Base-by-base conservation (phyloP, 495 filamentous ascomycete genomes). In the Neurospora pannonica region DNA sequence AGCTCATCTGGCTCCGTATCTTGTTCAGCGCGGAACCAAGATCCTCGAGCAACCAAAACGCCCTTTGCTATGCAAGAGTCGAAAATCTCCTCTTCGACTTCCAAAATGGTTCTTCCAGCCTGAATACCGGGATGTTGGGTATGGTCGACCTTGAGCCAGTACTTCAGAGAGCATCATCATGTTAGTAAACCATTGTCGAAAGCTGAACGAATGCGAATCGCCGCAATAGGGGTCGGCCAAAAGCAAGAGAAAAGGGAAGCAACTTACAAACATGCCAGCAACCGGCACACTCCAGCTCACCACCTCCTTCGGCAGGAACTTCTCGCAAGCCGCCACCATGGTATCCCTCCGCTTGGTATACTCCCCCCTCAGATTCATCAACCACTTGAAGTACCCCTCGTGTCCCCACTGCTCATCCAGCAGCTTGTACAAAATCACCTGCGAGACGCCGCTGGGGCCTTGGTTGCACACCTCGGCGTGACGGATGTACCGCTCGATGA, bases 211-310 rank as follows among this genome's bases (percentile, higher is more conserved):
- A 40, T 6, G 38, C 38, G 11, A 13, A 40, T 40, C 15, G 0
- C 39, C 15, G 39, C 39, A 21, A 48, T 24, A 24, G 46, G n/a
- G n/a, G n/a, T 48, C 42, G 19, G 36, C 36, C 36, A 37, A 74
- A 46, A 70, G 28, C 43, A 73, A 72, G 34, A 21, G 21, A 42
- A 46, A 1, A 9, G 54, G 36, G 15, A 72, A 62, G 91, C 91
- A 62, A 91, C 91, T 86, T 83, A 94, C 92, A 87, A 99, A 99
- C 96, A 99, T 99, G 79, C 96, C 96, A n/a, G 96, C 95, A 42
- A 87, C 86, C 3, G 96, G 95, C 8, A 92, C 85, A 42, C 82
- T 87, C 97, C 96, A 99, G 82, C 89, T 92, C 15, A 93, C 92
- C 60, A 99, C 84, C 69, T 93, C 91, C 34, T 80, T 81, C 1